Percentiles rank a stretch among this genome's conserved stretches.
phyloP scores from a whole-genome alignment of 352 stramenopile species.

The Phytopythium litorale region DNA sequence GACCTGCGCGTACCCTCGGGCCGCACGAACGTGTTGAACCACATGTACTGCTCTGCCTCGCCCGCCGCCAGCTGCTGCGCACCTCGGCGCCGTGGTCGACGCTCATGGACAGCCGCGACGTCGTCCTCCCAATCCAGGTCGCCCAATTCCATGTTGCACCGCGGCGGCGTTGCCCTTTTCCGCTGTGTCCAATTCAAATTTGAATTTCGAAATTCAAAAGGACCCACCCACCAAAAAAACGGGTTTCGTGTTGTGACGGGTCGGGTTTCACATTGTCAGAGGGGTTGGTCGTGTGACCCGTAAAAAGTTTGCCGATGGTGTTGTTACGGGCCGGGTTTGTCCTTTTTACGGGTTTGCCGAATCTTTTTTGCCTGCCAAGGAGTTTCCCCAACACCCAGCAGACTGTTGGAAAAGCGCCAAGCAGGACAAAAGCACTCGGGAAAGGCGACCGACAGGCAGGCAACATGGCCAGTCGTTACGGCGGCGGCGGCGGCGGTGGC shows the following conservation, averaged over 20 bases:
- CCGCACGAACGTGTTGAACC: slow-evolving; percentile 59
- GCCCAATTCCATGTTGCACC: slow-evolving; percentile 16
- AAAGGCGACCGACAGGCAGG: background rate
- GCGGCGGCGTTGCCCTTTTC: background rate
- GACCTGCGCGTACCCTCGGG: slow-evolving; percentile 38
- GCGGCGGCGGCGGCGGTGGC: slow-evolving; percentile 23
- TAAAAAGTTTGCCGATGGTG: background rate
- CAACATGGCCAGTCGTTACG: slow-evolving; percentile 67
- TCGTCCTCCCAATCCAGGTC: slow-evolving; percentile 36
- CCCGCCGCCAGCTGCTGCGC: slow-evolving; percentile 9
- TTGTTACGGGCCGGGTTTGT: background rate
- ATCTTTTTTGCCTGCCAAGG: background rate
- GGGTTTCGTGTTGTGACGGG: too few species aligned
- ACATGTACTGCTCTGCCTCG: slow-evolving; percentile 39
- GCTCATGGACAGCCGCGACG: slow-evolving; percentile 9
- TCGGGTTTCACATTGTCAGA: too few species aligned
- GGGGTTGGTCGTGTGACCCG: background rate
- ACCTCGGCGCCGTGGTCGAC: slow-evolving; percentile 10
- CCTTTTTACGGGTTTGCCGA: background rate
- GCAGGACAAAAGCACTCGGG: background rate
- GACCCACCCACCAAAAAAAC: too few species aligned
- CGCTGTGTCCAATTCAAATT: slow-evolving; percentile 19
- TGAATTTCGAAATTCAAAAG: slow-evolving; percentile 12
- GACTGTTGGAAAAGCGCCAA: slow-evolving; percentile 7
- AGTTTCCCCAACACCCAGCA: background rate